A percentile compares a stretch with the other conserved stretches of the same genome.
phyloP scores from a whole-genome alignment of 768 basidiomycete genomes.

The Chalciporus chontae region DNA sequence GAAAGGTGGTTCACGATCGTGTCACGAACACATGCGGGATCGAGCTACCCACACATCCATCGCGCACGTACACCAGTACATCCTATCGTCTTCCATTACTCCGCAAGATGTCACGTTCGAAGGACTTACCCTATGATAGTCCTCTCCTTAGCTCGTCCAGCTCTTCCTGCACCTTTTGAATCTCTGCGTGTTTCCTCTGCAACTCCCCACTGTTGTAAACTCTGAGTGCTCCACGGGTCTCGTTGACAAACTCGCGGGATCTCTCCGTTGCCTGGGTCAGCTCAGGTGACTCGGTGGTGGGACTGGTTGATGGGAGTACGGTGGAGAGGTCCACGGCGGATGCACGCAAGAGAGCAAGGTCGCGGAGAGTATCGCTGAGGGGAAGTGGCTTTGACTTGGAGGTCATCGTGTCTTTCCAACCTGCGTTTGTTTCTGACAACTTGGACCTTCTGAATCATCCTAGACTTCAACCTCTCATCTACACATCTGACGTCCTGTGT shows the following conservation, averaged over 20 bases:
- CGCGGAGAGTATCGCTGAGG: conserved; percentile 57
- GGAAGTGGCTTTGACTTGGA: conserved; percentile 45
- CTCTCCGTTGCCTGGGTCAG: conserved; percentile 27
- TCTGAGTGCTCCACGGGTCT: conserved; percentile 53
- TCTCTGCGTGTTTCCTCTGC: conserved; percentile 46
- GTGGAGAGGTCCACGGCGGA: conserved; percentile 44
- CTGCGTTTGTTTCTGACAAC: conserved; percentile 24
- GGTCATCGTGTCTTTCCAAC: conserved; percentile 14
- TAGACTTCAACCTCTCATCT: too few relatives aligned
- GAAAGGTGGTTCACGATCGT: neutral
- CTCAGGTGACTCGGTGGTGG: conserved; percentile 12
- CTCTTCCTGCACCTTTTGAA: conserved; percentile 53
- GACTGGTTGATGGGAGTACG: conserved; percentile 21
- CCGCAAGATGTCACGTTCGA: neutral
- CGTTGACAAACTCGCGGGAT: conserved; percentile 58
- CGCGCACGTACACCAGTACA: neutral
- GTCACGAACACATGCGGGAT: neutral
- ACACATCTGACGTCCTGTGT: too few relatives aligned
- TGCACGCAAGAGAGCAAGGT: conserved; percentile 68
- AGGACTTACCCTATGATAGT: conserved; percentile 19
- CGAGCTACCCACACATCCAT: neutral
- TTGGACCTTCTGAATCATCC: too few relatives aligned
- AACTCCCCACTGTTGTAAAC: conserved; percentile 43
- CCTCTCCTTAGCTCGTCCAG: conserved; percentile 47
- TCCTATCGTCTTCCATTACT: conserved; percentile 1